These are phyloP conservation scores for Clausena lansium DNA, from an alignment of 345 rosid species.

Conservation along the genomic window DNA sequence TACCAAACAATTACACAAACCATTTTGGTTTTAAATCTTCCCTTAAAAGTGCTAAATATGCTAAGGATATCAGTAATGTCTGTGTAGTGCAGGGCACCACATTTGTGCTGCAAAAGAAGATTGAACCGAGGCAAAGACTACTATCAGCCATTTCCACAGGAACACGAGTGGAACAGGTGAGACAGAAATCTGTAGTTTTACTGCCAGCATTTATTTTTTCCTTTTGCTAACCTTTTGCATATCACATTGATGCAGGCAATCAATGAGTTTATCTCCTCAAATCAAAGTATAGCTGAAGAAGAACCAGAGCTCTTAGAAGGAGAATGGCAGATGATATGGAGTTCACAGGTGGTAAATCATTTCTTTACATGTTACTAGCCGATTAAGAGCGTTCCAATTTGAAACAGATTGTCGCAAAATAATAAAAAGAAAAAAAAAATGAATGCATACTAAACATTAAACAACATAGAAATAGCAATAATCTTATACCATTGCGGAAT, in stretches of 20 bases:
- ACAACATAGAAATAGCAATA: too few relatives aligned
- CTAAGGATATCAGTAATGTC: constrained; percentile 28
- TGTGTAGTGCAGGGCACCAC: constrained; percentile 95
- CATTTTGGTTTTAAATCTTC: too few relatives aligned
- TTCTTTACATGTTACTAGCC: too few relatives aligned
- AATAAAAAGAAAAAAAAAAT: too few relatives aligned
- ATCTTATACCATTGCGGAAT: too few relatives aligned
- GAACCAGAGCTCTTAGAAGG: constrained; percentile 72
- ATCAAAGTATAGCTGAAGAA: constrained; percentile 27
- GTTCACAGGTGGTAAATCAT: constrained; percentile 66
- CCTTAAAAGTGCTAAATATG: neutral
- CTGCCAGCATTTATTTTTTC: neutral
- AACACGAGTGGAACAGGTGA: constrained; percentile 55
- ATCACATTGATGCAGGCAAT: constrained; percentile 52
- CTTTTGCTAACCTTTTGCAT: neutral
- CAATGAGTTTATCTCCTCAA: constrained; percentile 49
- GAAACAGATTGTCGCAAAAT: neutral
- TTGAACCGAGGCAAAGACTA: constrained; percentile 72
- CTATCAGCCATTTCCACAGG: constrained; percentile 69
- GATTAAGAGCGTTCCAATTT: too few relatives aligned
- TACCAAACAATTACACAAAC: neutral
- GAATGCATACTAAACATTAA: too few relatives aligned
- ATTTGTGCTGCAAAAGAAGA: constrained; percentile 88
- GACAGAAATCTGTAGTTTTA: neutral
- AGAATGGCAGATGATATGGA: constrained; percentile 97